A percentile compares a stretch with the other conserved stretches of the same genome.
Evolutionary conservation across 2,329 filamentous ascomycete genomes (phyloP).

Genomic region (Nigrospora oryzae): DNA sequence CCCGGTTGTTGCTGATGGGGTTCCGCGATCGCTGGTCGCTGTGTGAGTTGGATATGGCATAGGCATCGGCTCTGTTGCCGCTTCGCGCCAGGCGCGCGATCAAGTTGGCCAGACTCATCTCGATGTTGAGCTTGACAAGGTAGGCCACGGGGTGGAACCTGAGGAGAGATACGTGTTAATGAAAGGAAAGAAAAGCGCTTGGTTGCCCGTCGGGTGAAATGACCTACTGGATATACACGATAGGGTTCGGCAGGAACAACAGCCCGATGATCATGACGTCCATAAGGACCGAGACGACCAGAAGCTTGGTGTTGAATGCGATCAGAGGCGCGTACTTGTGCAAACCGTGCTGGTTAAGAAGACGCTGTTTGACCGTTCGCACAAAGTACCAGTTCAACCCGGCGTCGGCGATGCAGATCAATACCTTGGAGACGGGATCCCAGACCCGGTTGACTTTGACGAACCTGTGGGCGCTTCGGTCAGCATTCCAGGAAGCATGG

Average conservation of each 20-base stretch:
- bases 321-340: constrained; percentile 36
- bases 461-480: constrained; percentile 12
- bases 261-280: constrained; percentile 26
- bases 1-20: not conserved
- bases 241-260: constrained; percentile 35
- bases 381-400: constrained; percentile 39
- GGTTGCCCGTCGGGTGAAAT: no score
- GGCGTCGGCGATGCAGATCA: constrained; percentile 37
- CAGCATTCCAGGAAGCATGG: constrained; percentile 18
- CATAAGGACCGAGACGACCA: constrained; percentile 27
- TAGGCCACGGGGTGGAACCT: constrained; percentile 1
- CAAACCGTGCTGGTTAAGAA: constrained; percentile 33
- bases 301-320: constrained; percentile 34
- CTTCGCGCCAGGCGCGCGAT: constrained; percentile 19
- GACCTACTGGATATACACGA: constrained; percentile 37
- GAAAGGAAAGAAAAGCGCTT: no score
- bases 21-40: not conserved
- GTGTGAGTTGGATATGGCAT: not conserved
- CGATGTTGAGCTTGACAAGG: constrained; percentile 37
- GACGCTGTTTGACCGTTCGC: constrained; percentile 26
- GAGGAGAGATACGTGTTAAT: no score
- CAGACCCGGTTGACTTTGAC: constrained; percentile 35
- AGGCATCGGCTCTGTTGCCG: not conserved
- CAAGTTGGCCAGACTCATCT: constrained; percentile 42
- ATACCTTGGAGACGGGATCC: constrained; percentile 39